Percentiles rank a stretch among this genome's conserved stretches.
phyloP scores from a whole-genome alignment of 2,329 filamentous ascomycete species.

The Magnaporthales sp. region DNA sequence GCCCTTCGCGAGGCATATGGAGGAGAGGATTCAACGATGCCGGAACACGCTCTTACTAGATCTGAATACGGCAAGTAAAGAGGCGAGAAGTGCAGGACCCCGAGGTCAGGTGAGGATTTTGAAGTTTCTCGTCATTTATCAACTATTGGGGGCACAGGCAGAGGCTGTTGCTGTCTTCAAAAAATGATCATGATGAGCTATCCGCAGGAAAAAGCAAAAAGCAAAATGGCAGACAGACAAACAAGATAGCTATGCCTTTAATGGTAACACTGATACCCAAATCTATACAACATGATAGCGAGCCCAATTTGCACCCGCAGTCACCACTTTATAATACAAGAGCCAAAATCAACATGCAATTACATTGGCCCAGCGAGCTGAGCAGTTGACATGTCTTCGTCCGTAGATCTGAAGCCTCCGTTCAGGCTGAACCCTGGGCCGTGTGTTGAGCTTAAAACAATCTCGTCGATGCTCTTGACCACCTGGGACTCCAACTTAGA shows the following conservation, averaged over 20 bases:
- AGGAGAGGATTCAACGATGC: slow-evolving; percentile 43
- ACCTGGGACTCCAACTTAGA: slow-evolving; percentile 50
- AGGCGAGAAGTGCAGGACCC: slow-evolving; percentile 30
- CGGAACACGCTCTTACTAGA: slow-evolving; percentile 49
- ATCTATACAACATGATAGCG: slow-evolving; percentile 9
- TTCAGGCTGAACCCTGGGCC: slow-evolving; percentile 81
- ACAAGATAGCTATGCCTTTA: neutral
- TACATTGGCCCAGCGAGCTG: slow-evolving; percentile 48
- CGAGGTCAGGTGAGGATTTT: slow-evolving; percentile 36
- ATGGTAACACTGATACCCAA: neutral
- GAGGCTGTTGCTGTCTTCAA: slow-evolving; percentile 44
- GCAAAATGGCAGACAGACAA: neutral
- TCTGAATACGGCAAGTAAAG: slow-evolving; percentile 37
- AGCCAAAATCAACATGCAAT: slow-evolving; percentile 10
- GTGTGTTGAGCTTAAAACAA: slow-evolving; percentile 80
- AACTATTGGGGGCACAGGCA: slow-evolving; percentile 39
- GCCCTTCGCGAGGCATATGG: slow-evolving; percentile 41
- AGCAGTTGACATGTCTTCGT: slow-evolving; percentile 44
- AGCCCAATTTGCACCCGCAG: neutral
- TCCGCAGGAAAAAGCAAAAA: neutral
- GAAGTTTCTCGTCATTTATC: slow-evolving; percentile 44
- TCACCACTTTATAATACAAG: slow-evolving; percentile 17
- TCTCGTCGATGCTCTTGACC: slow-evolving; percentile 63
- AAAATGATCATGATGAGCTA: slow-evolving; percentile 19
- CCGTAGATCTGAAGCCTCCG: slow-evolving; percentile 61